A percentile compares a stretch with the other conserved stretches of the same genome.
Conservation (phyloP, 1,284 basidiomycete species). For the Anthracocystis panici-leucophaei region DNA sequence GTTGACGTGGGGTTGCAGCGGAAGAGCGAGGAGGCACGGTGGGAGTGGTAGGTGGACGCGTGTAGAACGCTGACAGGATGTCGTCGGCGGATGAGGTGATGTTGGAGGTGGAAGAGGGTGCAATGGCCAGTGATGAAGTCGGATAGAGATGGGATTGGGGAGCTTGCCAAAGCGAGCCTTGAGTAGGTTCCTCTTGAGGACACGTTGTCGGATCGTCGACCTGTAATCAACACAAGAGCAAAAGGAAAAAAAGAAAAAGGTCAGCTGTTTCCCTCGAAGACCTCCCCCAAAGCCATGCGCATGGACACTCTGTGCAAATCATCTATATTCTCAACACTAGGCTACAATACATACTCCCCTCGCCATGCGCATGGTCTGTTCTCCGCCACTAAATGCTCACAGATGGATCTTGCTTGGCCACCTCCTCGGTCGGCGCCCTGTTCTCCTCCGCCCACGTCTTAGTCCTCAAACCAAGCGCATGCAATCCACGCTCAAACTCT, state of each 20-base stretch:
- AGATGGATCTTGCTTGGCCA: slow-evolving; percentile 15
- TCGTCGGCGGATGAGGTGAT: slow-evolving; percentile 8
- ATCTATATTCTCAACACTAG: neutral
- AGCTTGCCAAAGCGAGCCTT: slow-evolving; percentile 29
- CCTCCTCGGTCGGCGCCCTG: slow-evolving; percentile 5
- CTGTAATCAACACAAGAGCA: neutral
- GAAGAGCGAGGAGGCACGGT: neutral
- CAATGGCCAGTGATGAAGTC: slow-evolving; percentile 21
- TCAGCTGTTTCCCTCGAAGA: neutral
- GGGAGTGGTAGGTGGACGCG: slow-evolving; percentile 17
- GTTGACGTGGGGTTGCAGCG: neutral
- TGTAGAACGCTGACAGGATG: slow-evolving; percentile 33
- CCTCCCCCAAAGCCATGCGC: no score
- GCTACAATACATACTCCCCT: neutral
- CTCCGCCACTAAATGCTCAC: slow-evolving; percentile 26
- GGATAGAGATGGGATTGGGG: slow-evolving; percentile 35
- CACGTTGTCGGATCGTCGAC: slow-evolving; percentile 24
- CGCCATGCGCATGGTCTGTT: neutral
- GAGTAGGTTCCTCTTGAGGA: neutral
- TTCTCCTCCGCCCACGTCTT: slow-evolving; percentile 64
- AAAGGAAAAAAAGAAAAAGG: neutral
- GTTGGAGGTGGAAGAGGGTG: neutral
- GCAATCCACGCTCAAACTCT: slow-evolving; percentile 65
- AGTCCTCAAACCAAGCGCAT: slow-evolving; percentile 63
- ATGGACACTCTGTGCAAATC: neutral